Evolutionary conservation across 805 yeast genomes (phyloP), one percentile per base, ranked within the genome.

Genomic region (Nakazawaea holstii): DNA sequence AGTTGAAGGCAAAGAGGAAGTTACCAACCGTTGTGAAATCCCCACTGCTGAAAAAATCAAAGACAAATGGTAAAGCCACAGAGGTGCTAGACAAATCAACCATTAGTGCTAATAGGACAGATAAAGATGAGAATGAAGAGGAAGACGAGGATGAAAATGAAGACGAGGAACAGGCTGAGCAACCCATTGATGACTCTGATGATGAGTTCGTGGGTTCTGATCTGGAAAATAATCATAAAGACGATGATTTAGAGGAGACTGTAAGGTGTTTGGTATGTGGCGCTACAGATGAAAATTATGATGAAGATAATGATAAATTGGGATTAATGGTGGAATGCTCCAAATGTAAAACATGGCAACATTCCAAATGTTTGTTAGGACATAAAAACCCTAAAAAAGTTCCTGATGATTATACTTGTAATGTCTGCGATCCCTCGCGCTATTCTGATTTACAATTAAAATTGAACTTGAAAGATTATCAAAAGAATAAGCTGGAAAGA

Each of bases 321-420:
- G 80, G 85, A 11, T 69, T 68, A 10, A 81, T 82, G 85, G 74
- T 83, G 27, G 80, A 79, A 55, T 84, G 91, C 62, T 87, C 80
- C 27, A 54, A 63, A 7, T 84, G 91, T 58, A 62, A 71, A 39
- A 76, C 88, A 2, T 84, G 90, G 90, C 90, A 84, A 58, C 91
- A 84, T 57, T 74, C 77, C 30, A 65, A 59, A 46, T 84, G 91
- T 61, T 70, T 82, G 76, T 73, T 82, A 26, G 79, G 72, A 39
- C 59, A 66, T 8, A 61, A 66, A 9, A 56, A 56, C n/a, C 58
- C 55, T 20, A 64, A 59, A 30, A 58, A 57, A 29, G 59, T 74
- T 1, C 84, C 86, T 3, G 65, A 73, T 9, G 52, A 57, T 10
- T 82, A 84, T 58, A 53, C 54, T 17, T 84, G 91, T 64, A 72